Evolutionary conservation across 1,284 basidiomycete species (phyloP), one percentile per base, ranked within the genome.

Genomic region (Erythrobasidium hasegawianum): DNA sequence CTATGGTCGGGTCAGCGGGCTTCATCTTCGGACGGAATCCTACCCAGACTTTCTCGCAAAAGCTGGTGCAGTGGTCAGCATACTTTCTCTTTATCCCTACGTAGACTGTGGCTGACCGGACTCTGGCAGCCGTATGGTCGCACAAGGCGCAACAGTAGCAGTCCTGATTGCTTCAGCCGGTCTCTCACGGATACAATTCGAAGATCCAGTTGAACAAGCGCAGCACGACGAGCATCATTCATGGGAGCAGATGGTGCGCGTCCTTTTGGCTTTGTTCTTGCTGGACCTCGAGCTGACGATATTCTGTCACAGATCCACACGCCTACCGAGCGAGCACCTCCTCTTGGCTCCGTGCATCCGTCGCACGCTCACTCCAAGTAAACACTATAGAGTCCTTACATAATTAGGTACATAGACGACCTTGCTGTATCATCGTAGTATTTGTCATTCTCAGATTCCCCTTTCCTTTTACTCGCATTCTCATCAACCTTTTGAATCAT

Each of bases 61-160:
- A 65, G 56, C 62, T 65, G 7, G 62, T 65, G 41, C 62, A 65
- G 27, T 56, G 53, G 43, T 47, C n/a, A n/a, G n/a, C n/a, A n/a
- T n/a, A n/a, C n/a, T n/a, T n/a, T n/a, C n/a, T n/a, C n/a, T n/a
- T n/a, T n/a, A n/a, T n/a, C n/a, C n/a, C n/a, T n/a, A n/a, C n/a
- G n/a, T n/a, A n/a, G n/a, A n/a, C n/a, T n/a, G n/a, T n/a, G n/a
- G n/a, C n/a, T n/a, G n/a, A n/a, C n/a, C n/a, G n/a, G n/a, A n/a
- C n/a, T n/a, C n/a, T n/a, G n/a, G n/a, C 43, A 47, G 43, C 29
- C 59, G 68, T 53, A 69, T 69, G 68, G 47, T 60, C 50, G 68
- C 68, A 50, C 68, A 69, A 52, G 68, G 68, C 43, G 56, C 64
- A n/a, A 66, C 62, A 7, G 62, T 69, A 9, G 68, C 68, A 50